These are phyloP conservation scores for Massospora cicadina DNA, from an alignment of 371 early-diverging fungal species.

Conservation along the genomic window DNA sequence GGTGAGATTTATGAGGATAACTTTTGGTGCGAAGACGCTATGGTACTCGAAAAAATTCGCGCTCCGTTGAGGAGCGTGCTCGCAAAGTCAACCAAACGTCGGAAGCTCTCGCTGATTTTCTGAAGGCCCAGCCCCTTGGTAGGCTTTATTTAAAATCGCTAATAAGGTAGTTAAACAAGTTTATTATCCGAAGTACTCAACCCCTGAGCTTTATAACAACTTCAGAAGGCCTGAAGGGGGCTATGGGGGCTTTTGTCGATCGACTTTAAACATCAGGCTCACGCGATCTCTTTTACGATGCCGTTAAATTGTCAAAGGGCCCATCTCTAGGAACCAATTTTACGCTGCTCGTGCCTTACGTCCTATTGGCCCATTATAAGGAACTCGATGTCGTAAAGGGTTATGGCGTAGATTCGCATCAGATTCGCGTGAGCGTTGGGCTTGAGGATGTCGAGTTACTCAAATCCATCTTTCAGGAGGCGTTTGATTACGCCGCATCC, in stretches of 20 bases:
- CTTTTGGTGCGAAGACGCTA: slow-evolving; percentile 84
- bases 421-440: slow-evolving; percentile 83
- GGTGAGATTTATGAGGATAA: slow-evolving; percentile 48
- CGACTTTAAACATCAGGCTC: slow-evolving; percentile 33
- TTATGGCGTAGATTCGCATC: slow-evolving; percentile 53
- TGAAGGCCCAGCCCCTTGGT: slow-evolving; percentile 39
- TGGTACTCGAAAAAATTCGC: slow-evolving; percentile 88
- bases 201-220: slow-evolving; percentile 39
- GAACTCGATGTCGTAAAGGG: slow-evolving; percentile 79
- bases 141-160: not conserved
- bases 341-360: slow-evolving; percentile 84
- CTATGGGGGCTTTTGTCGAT: slow-evolving; percentile 83
- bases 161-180: slow-evolving; percentile 34
- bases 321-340: slow-evolving; percentile 94
- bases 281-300: slow-evolving; percentile 66
- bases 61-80: slow-evolving; percentile 59
- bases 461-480: not conserved
- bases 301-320: slow-evolving; percentile 64
- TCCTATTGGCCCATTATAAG: slow-evolving; percentile 80
- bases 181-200: slow-evolving; percentile 70
- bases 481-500: not conserved
- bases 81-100: slow-evolving; percentile 55
- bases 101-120: slow-evolving; percentile 52
- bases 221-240: slow-evolving; percentile 41
- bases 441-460: slow-evolving; percentile 52